Evolutionary conservation across 345 rosid species (phyloP).

Genomic region (Boechera retrofracta): DNA sequence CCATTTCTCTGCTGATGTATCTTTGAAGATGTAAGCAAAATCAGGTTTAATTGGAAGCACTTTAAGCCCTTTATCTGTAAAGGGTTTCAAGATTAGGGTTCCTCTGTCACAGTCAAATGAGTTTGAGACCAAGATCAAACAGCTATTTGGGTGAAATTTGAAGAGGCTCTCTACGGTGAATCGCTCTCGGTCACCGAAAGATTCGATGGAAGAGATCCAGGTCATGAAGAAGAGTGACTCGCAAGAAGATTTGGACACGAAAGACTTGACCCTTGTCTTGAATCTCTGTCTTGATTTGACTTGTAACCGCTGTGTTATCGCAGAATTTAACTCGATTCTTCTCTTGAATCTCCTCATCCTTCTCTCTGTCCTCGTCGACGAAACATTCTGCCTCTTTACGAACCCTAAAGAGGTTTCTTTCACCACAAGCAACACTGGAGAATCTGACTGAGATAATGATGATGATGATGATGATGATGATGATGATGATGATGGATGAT

Average conservation of each 20-base stretch:
- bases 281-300: slow-evolving; percentile 47
- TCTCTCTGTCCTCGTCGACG: slow-evolving; percentile 33
- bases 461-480: not conserved
- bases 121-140: slow-evolving; percentile 74
- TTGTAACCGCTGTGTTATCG: slow-evolving; percentile 17
- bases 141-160: slow-evolving; percentile 60
- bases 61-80: slow-evolving; percentile 57
- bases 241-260: slow-evolving; percentile 60
- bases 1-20: slow-evolving; percentile 75
- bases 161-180: slow-evolving; percentile 70
- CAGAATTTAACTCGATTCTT: slow-evolving; percentile 12
- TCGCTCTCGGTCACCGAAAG: slow-evolving; percentile 67
- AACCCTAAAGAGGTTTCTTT: slow-evolving; percentile 55
- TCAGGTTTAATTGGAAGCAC: slow-evolving; percentile 66
- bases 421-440: slow-evolving; percentile 56
- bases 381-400: slow-evolving; percentile 45
- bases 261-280: slow-evolving; percentile 49
- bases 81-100: slow-evolving; percentile 52
- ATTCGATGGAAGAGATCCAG: slow-evolving; percentile 74
- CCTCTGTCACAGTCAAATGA: slow-evolving; percentile 72
- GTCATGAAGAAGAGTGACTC: slow-evolving; percentile 85
- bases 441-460: slow-evolving; percentile 43
- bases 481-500: slow-evolving; percentile 15
- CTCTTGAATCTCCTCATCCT: slow-evolving; percentile 18
- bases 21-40: slow-evolving; percentile 62